These are phyloP conservation scores for Podila horticola DNA, from an alignment of 192 early-diverging fungal genomes.

Conservation along the genomic window DNA sequence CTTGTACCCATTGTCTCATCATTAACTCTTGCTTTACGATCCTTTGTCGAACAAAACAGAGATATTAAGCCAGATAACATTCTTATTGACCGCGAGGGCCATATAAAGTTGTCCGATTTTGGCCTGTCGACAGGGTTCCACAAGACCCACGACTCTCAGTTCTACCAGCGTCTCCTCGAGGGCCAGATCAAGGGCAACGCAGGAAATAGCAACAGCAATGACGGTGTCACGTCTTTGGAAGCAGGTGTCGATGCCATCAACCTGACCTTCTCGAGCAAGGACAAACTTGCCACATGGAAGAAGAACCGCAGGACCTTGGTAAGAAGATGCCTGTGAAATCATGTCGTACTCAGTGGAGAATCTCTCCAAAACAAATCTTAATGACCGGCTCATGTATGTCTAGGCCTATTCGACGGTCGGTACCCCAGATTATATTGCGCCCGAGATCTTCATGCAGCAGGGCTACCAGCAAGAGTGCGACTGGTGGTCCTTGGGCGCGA, in stretches of 20 bases:
- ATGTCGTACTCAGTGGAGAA: background rate
- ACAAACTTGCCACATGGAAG: conserved; percentile 98
- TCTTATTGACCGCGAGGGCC: conserved; percentile 97
- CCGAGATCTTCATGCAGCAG: conserved; percentile 93
- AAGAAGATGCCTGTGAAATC: background rate
- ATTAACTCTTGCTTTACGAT: background rate
- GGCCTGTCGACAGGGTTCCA: conserved; percentile 99
- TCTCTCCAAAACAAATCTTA: background rate
- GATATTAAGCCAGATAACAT: conserved; percentile 91
- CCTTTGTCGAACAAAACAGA: conserved; percentile 34
- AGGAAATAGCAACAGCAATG: conserved; percentile 35
- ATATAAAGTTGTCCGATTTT: conserved; percentile 99
- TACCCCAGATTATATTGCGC: conserved; percentile 95
- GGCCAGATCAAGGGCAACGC: conserved; percentile 66
- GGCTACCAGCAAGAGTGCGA: conserved; percentile 99
- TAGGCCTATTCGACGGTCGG: conserved; percentile 97
- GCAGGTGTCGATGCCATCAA: conserved; percentile 83
- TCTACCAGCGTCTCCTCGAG: conserved; percentile 87
- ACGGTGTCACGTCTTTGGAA: conserved; percentile 44
- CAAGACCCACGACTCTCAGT: conserved; percentile 97
- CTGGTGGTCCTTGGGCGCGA: conserved; percentile 99
- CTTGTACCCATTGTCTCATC: background rate
- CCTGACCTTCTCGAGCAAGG: conserved; percentile 92
- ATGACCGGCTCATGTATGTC: background rate
- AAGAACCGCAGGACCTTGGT: conserved; percentile 92